Percentiles rank a stretch among this genome's conserved stretches.
These are phyloP conservation scores for carrot (Daucus carota) DNA, from an alignment of 129 eudicot genomes.

Conservation along the genomic window DNA sequence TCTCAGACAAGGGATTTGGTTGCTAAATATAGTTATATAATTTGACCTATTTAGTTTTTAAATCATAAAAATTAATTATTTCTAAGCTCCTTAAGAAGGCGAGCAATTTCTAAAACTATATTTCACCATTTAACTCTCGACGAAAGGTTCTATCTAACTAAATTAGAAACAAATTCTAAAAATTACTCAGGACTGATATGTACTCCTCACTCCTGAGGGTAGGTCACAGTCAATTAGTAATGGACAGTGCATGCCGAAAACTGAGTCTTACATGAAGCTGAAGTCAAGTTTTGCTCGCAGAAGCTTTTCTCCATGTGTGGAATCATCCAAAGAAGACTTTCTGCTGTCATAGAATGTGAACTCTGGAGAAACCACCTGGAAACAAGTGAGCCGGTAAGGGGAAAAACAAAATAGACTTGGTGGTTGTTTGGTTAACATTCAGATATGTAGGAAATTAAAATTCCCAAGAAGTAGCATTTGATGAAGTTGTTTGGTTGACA, in stretches of 20 bases:
- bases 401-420: not conserved
- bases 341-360: constrained; percentile 91
- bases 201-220: not conserved
- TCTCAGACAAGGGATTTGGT: not conserved
- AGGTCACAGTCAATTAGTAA: not conserved
- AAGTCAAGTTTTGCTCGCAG: constrained; percentile 91
- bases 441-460: too few species aligned
- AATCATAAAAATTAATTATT: not conserved
- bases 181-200: not conserved
- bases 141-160: not conserved
- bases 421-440: too few species aligned
- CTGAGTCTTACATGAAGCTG: constrained; percentile 80
- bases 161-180: not conserved
- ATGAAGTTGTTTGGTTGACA: too few species aligned
- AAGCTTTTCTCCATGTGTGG: constrained; percentile 76
- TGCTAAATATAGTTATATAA: not conserved
- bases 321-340: constrained; percentile 81
- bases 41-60: not conserved
- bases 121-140: not conserved
- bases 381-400: not conserved
- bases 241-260: not conserved
- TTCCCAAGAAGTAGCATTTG: too few species aligned
- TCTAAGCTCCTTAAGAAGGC: not conserved
- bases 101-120: not conserved
- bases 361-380: constrained; percentile 94